Evolutionary conservation across 164 flowering plant species (phyloP).

Genomic region (Stephania yunnanensis): DNA sequence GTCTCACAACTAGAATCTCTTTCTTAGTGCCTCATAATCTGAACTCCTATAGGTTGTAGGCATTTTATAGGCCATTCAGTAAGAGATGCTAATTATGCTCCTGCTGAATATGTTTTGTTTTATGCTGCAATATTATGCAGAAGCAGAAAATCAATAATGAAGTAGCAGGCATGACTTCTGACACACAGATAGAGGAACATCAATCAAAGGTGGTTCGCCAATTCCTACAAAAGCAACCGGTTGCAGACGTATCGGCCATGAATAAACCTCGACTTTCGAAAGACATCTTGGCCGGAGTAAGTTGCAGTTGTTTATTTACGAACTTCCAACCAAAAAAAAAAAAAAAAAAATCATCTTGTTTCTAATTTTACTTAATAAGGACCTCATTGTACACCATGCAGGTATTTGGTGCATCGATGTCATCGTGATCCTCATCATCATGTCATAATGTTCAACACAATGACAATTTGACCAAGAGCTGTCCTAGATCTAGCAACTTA

Average conservation of each 20-base stretch:
- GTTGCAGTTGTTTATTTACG: constrained; percentile 10
- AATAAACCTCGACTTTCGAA: constrained; percentile 46
- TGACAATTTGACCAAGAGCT: not conserved
- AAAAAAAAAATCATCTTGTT: not conserved
- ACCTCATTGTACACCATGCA: not conserved
- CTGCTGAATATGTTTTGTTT: constrained; percentile 1
- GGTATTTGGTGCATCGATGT: not conserved
- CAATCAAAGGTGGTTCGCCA: constrained; percentile 43
- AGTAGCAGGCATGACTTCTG: constrained; percentile 26
- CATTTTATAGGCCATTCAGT: not conserved
- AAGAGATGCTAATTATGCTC: not conserved
- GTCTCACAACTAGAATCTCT: not conserved
- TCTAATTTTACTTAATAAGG: not conserved
- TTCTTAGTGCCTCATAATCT: not conserved
- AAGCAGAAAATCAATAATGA: constrained; percentile 50
- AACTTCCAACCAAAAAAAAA: not conserved
- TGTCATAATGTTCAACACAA: not conserved
- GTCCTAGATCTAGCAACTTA: not conserved
- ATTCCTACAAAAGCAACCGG: constrained; percentile 57
- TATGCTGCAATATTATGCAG: constrained; percentile 28
- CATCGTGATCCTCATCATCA: not conserved
- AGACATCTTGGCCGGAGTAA: constrained; percentile 62
- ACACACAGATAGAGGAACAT: constrained; percentile 19
- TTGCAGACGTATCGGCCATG: constrained; percentile 27
- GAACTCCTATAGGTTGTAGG: not conserved